phyloP scores from a whole-genome alignment of 768 basidiomycete genomes.

The Termitomyces sp. region DNA sequence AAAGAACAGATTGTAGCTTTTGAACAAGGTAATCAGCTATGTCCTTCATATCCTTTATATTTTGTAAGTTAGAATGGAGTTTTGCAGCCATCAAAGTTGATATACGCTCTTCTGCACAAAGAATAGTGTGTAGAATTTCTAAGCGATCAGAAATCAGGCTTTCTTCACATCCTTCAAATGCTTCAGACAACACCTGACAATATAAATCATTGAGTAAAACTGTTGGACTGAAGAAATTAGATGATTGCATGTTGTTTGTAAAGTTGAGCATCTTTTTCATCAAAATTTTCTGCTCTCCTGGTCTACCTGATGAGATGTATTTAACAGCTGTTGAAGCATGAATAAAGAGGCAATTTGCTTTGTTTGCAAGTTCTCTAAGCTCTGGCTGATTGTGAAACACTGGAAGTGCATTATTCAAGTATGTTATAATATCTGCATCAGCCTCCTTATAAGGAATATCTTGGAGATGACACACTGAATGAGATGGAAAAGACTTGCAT shows the following conservation, averaged over 20 bases:
- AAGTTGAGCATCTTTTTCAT: neutral
- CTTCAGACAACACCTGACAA: neutral
- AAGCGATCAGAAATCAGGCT: too few species aligned
- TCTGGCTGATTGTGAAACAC: too few species aligned
- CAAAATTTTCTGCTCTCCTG: neutral
- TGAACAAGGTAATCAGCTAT: slow-evolving; percentile 4
- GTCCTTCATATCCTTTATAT: neutral
- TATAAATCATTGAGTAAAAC: neutral
- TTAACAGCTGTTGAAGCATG: neutral
- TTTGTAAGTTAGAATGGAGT: too few species aligned
- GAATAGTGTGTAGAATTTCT: too few species aligned
- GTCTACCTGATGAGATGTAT: neutral
- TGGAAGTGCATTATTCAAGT: neutral
- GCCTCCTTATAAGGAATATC: too few species aligned
- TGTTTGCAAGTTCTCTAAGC: too few species aligned
- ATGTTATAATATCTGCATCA: neutral
- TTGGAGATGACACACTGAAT: slow-evolving; percentile 12
- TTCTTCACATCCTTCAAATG: neutral
- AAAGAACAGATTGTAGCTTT: slow-evolving; percentile 18
- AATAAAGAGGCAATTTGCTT: neutral
- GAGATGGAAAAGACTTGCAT: slow-evolving; percentile 12
- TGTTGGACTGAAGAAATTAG: too few species aligned
- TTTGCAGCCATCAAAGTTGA: too few species aligned
- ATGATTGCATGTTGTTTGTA: neutral
- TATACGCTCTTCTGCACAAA: too few species aligned